Percentiles rank a stretch among this genome's conserved stretches.
These are phyloP conservation scores for Penicillium crustosum DNA, from an alignment of 2,329 filamentous ascomycete species.

Conservation along the genomic window DNA sequence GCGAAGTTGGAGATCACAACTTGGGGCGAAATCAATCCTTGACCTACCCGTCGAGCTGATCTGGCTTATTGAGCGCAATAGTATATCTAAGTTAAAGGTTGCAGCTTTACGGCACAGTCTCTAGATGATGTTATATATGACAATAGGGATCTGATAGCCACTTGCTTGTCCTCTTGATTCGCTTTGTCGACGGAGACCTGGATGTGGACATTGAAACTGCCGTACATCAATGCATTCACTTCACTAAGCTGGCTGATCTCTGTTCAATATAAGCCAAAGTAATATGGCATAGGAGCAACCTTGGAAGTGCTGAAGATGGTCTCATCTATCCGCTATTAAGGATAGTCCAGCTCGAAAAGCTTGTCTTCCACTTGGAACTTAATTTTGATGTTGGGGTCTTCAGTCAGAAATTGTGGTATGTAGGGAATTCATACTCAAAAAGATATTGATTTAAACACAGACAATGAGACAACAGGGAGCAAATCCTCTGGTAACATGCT, in stretches of 20 bases:
- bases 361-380: background rate
- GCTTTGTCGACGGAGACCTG: background rate
- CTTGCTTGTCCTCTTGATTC: background rate
- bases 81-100: background rate
- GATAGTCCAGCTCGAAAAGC: background rate
- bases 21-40: background rate
- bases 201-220: background rate
- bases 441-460: background rate
- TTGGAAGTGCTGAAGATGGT: background rate
- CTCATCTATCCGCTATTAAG: background rate
- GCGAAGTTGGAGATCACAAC: background rate
- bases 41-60: background rate
- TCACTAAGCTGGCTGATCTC: background rate
- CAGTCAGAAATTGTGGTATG: too few relatives aligned
- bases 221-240: background rate
- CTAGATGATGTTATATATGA: background rate
- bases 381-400: background rate
- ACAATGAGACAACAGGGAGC: background rate
- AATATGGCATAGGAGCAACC: background rate
- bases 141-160: background rate
- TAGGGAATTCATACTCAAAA: background rate
- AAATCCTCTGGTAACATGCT: background rate
- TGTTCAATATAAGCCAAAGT: background rate
- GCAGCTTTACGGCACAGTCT: background rate
- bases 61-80: background rate